Percentiles rank a stretch among this genome's conserved stretches.
These are phyloP conservation scores for Trichoderma atroviride DNA, from an alignment of 2,329 filamentous ascomycete genomes.

Conservation along the genomic window DNA sequence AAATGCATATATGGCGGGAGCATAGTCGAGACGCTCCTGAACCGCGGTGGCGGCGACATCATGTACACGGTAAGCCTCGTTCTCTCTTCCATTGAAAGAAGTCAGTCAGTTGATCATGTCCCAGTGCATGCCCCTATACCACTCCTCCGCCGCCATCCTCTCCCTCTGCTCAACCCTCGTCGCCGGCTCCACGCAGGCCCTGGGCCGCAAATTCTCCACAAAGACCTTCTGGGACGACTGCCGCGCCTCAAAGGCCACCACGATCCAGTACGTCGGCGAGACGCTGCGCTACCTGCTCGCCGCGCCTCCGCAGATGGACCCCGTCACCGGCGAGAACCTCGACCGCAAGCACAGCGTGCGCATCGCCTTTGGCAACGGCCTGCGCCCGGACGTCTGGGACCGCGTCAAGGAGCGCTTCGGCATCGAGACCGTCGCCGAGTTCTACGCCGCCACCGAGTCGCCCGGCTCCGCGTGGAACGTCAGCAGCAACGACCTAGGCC, in stretches of 20 bases:
- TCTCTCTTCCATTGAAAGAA: neutral
- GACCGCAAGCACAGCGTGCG: slow-evolving; percentile 75
- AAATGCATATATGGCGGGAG: slow-evolving; percentile 59
- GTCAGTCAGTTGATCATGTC: neutral
- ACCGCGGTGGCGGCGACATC: slow-evolving; percentile 63
- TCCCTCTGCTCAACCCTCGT: slow-evolving; percentile 65
- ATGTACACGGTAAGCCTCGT: slow-evolving; percentile 68
- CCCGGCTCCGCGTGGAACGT: slow-evolving; percentile 71
- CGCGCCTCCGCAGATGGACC: slow-evolving; percentile 63
- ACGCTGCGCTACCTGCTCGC: slow-evolving; percentile 81
- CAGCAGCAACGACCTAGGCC: slow-evolving; percentile 69
- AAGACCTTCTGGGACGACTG: slow-evolving; percentile 77
- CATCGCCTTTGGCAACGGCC: slow-evolving; percentile 79
- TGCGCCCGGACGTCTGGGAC: slow-evolving; percentile 85
- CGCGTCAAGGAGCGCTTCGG: slow-evolving; percentile 80
- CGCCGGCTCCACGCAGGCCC: slow-evolving; percentile 65
- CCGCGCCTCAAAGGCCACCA: slow-evolving; percentile 68
- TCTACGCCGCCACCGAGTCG: slow-evolving; percentile 80
- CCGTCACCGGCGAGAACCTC: slow-evolving; percentile 65
- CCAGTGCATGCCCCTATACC: slow-evolving; percentile 86
- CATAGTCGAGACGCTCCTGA: slow-evolving; percentile 51
- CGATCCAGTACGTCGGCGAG: slow-evolving; percentile 87
- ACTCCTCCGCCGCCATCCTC: slow-evolving; percentile 75
- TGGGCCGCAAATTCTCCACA: slow-evolving; percentile 79
- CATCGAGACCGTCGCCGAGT: slow-evolving; percentile 73